phyloP scores from a whole-genome alignment of 1,139 yeast species.

The Geotrichum candidum region DNA sequence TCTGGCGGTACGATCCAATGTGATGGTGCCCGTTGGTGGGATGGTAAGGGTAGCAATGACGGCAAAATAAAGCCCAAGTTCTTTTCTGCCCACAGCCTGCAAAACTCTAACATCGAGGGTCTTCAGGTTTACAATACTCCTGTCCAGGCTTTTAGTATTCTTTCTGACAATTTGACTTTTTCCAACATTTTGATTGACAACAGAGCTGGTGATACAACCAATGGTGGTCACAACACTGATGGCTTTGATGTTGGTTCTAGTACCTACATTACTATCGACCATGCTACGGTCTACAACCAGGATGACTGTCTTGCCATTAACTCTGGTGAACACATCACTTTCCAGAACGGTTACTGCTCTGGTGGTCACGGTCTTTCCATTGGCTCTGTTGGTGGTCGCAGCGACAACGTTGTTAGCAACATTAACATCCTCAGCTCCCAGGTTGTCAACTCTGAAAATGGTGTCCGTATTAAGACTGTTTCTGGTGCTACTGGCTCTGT shows the following conservation, averaged over 20 bases:
- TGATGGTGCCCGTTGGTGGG: conserved; percentile 11
- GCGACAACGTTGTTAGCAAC: conserved; percentile 2
- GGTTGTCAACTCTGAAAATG: conserved; percentile 7
- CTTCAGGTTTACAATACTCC: conserved; percentile 10
- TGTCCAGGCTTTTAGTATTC: conserved; percentile 10
- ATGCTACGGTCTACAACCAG: conserved; percentile 11
- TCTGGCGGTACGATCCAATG: conserved; percentile 8
- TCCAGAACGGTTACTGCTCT: conserved; percentile 10
- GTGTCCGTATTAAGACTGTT: conserved; percentile 7
- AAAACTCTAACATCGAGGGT: conserved; percentile 3
- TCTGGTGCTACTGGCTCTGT: conserved; percentile 4
- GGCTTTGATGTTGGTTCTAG: conserved; percentile 5
- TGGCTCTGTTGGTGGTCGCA: conserved; percentile 13
- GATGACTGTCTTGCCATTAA: conserved; percentile 11
- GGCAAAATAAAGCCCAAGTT: conserved; percentile 12
- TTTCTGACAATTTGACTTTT: conserved; percentile 1
- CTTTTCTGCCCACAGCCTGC: conserved; percentile 4
- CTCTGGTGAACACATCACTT: conserved; percentile 6
- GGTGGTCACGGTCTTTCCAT: conserved; percentile 14
- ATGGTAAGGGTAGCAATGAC: conserved; percentile 4
- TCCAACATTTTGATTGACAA: conserved; percentile 4
- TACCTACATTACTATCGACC: conserved; percentile 1
- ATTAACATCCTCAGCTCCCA: conserved; percentile 1
- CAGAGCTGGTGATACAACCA: background rate
- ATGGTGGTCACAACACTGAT: conserved; percentile 10